Evolutionary conservation across 352 stramenopile genomes (phyloP).

Genomic region (Aphanomyces astaci): DNA sequence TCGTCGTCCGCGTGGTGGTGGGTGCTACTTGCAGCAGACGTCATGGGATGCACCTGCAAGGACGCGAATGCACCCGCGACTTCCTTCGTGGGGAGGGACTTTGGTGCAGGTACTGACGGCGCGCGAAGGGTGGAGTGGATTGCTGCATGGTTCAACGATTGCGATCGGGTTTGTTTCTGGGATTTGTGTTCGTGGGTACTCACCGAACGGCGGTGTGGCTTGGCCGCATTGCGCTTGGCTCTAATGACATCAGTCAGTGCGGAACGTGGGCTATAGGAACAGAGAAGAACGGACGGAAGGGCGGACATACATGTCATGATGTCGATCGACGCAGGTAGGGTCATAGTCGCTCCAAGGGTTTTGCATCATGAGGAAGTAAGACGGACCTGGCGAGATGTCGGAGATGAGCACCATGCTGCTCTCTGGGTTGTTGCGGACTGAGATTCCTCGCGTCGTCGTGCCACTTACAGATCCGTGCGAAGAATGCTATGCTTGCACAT

Average conservation of each 20-base stretch:
- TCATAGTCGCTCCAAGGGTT: slow-evolving; percentile 1
- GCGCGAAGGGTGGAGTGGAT: neutral
- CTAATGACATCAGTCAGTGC: too few relatives aligned
- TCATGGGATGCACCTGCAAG: neutral
- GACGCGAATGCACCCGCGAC: neutral
- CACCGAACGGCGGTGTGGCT: neutral
- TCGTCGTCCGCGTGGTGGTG: neutral
- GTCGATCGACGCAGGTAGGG: neutral
- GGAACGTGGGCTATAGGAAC: too few relatives aligned
- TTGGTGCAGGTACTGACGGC: neutral
- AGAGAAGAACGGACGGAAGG: too few relatives aligned
- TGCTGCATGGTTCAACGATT: neutral
- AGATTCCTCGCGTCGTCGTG: neutral
- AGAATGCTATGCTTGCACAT: neutral
- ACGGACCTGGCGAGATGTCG: neutral
- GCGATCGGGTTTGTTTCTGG: neutral
- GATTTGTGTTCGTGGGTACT: neutral
- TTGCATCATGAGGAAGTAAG: slow-evolving; percentile 14
- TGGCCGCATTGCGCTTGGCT: neutral
- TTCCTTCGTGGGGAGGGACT: too few relatives aligned
- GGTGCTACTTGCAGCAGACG: too few relatives aligned
- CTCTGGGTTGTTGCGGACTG: neutral
- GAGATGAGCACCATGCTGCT: slow-evolving; percentile 9
- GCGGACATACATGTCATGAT: neutral
- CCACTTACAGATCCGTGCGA: too few relatives aligned